Conservation (phyloP, 202 grass and related monocot species). For the Eragrostis tef region DNA sequence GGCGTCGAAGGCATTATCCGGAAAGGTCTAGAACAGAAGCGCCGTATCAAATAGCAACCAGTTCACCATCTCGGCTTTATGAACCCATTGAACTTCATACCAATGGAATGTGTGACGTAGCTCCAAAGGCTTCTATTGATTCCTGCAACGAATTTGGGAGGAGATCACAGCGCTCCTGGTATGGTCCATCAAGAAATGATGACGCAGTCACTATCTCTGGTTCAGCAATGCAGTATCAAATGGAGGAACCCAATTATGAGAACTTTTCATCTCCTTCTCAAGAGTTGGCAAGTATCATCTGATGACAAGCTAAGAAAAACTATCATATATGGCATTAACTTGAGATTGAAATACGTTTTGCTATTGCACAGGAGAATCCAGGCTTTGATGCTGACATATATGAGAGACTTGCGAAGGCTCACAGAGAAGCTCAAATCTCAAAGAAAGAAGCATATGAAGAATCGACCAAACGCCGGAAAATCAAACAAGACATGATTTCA, state of each 20-base stretch:
- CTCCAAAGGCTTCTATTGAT: slow-evolving; percentile 26
- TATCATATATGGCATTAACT: background rate
- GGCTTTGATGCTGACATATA: slow-evolving; percentile 58
- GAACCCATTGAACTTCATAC: slow-evolving; percentile 1
- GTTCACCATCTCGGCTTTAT: slow-evolving; percentile 6
- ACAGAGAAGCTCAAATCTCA: slow-evolving; percentile 61
- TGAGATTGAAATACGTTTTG: slow-evolving; percentile 20
- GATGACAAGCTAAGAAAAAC: background rate
- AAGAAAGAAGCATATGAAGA: slow-evolving; percentile 80
- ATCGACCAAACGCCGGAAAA: slow-evolving; percentile 61
- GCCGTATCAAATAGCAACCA: slow-evolving; percentile 3
- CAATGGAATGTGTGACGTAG: background rate
- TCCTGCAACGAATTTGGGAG: slow-evolving; percentile 52
- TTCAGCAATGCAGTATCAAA: background rate
- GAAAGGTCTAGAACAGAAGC: slow-evolving; percentile 40
- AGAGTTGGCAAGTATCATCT: slow-evolving; percentile 45
- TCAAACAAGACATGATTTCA: slow-evolving; percentile 57
- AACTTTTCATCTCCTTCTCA: slow-evolving; percentile 41
- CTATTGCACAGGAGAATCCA: slow-evolving; percentile 54
- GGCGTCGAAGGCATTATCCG: slow-evolving; percentile 34
- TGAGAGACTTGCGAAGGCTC: slow-evolving; percentile 57
- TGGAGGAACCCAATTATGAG: background rate
- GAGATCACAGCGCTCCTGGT: slow-evolving; percentile 32
- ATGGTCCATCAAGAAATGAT: slow-evolving; percentile 42
- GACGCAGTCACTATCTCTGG: slow-evolving; percentile 40